Evolutionary conservation across 441 rosid species (phyloP), one percentile per base, ranked within the genome.

Genomic region (Adansonia gregorii): DNA sequence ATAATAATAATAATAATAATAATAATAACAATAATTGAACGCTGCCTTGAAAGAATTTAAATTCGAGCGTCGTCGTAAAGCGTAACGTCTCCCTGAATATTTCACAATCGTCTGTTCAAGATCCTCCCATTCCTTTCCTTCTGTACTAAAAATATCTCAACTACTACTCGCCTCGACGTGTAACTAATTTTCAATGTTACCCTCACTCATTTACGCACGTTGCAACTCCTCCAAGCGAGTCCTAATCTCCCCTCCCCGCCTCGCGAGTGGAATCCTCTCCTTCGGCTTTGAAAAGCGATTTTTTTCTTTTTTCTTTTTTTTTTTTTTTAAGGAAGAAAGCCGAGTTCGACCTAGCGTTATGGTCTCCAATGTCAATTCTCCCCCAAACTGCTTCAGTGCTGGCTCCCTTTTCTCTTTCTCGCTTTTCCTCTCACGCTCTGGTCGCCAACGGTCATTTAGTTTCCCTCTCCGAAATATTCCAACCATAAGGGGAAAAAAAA

Each of bases 21-120:
- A 24, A 24, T 24, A 20, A 20, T 58, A 19, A 20, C 9, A 3
- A 60, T 60, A 60, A 60, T 60, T 60, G 5, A 59, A 59, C 31
- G 35, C 45, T 17, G 31, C 4, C 60, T 22, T 46, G 60, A 78
- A 41, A 65, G 15, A 71, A 35, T 35, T 74, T 46, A 73, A 78
- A 76, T 74, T 3, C 35, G 20, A 55, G 10, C 27, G 68, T 74
- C 15, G 51, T 35, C 78, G 83, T 82, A 84, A 87, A 14, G 82
- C 89, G 84, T 87, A 85, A 88, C 92, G 94, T 85, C 88, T 83
- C 87, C 83, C 77, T 77, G 85, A 86, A 73, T 87, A 75, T 86
- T 77, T 83, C 46, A 79, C 35, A 24, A 11, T 6, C 19, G 31
- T 8, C 52, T 41, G 3, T 9, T 4, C 79, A 45, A 19, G 55